A percentile compares a stretch with the other conserved stretches of the same genome.
phyloP scores from a whole-genome alignment of 176 grass and related monocot genomes.

The Tuctoria greenei region DNA sequence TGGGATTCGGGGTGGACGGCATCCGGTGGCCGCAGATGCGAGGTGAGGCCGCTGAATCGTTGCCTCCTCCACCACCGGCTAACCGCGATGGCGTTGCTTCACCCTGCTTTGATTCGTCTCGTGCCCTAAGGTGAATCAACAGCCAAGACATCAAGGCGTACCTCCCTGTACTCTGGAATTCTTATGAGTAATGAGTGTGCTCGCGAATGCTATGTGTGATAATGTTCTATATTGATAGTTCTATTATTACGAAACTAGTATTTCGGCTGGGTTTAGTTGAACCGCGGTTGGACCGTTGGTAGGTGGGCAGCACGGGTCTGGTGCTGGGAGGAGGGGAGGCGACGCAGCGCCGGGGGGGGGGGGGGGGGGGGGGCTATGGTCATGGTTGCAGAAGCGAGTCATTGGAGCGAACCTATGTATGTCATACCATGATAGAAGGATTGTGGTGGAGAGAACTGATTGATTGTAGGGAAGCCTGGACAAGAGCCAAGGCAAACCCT shows the following conservation, averaged over 20 bases:
- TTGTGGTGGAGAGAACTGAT: no score
- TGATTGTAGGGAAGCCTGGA: no score
- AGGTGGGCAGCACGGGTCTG: no score
- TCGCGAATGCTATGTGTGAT: neutral
- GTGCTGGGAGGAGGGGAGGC: no score
- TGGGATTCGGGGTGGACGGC: slow-evolving; percentile 46
- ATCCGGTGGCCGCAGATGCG: slow-evolving; percentile 29
- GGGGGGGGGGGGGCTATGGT: no score
- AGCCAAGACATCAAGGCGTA: neutral
- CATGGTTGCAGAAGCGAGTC: no score
- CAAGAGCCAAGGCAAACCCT: no score
- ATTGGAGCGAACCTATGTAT: no score
- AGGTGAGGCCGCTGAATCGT: slow-evolving; percentile 13
- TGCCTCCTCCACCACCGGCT: neutral
- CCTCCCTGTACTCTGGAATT: neutral
- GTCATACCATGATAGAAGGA: no score
- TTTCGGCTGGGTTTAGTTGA: neutral
- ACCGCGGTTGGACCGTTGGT: neutral
- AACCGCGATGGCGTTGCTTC: slow-evolving; percentile 34
- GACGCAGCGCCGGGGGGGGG: no score
- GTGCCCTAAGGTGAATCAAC: slow-evolving; percentile 55
- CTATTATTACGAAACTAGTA: neutral
- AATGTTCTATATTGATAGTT: slow-evolving; percentile 16
- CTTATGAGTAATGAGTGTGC: neutral
- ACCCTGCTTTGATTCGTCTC: slow-evolving; percentile 65